Conservation (phyloP, 768 basidiomycete genomes). For the Butyriboletus loyo region DNA sequence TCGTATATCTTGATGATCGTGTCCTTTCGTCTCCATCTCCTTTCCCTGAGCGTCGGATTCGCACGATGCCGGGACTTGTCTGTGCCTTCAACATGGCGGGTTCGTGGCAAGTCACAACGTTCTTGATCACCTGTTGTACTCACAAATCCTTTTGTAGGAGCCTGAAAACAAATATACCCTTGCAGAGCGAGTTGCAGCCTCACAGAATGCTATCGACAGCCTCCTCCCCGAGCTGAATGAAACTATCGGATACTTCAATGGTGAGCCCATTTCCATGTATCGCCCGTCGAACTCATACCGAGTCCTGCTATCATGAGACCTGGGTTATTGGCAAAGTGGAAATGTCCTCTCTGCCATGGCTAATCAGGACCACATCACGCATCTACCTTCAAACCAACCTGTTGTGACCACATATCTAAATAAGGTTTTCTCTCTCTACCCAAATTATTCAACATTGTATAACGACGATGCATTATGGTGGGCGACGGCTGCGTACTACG, state of each 20-base stretch:
- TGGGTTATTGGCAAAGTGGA: constrained; percentile 53
- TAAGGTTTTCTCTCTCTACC: constrained; percentile 3
- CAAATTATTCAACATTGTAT: constrained; percentile 6
- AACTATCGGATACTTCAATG: constrained; percentile 42
- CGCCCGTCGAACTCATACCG: neutral
- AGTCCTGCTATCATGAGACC: constrained; percentile 28
- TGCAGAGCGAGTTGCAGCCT: constrained; percentile 40
- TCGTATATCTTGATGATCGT: neutral
- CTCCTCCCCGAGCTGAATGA: constrained; percentile 38
- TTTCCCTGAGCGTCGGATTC: constrained; percentile 1
- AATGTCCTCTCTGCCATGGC: constrained; percentile 52
- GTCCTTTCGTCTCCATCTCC: neutral
- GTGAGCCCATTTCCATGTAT: constrained; percentile 21
- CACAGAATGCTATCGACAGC: constrained; percentile 41
- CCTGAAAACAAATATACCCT: constrained; percentile 37
- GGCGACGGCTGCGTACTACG: constrained; percentile 51
- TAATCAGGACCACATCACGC: constrained; percentile 23
- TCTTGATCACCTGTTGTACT: neutral
- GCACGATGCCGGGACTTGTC: constrained; percentile 39
- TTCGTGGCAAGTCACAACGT: constrained; percentile 18
- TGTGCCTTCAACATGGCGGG: constrained; percentile 44
- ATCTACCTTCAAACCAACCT: neutral
- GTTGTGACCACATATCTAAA: constrained; percentile 7
- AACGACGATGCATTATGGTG: constrained; percentile 41
- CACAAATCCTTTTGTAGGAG: constrained; percentile 31